A percentile compares a stretch with the other conserved stretches of the same genome.
phyloP scores from a whole-genome alignment of 2,329 filamentous ascomycete species.

The Aspergillus alliaceus region DNA sequence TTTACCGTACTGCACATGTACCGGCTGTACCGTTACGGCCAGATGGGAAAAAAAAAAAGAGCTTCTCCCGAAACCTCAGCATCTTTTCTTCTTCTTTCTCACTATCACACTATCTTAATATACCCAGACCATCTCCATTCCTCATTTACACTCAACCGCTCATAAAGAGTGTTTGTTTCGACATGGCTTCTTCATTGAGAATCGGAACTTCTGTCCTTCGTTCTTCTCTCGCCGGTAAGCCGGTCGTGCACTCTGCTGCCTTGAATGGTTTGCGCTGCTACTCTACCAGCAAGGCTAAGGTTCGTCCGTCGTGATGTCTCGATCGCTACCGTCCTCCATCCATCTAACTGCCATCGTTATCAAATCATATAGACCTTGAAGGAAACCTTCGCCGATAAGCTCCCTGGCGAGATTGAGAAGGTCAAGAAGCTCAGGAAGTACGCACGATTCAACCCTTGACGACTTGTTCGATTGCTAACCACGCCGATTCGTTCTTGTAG shows the following conservation, averaged over 20 bases:
- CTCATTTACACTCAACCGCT: conserved; percentile 33
- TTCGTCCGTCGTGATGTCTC: conserved; percentile 41
- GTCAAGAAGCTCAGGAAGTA: conserved; percentile 98
- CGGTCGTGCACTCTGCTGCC: conserved; percentile 67
- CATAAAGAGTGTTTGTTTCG: conserved; percentile 40
- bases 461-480: conserved; percentile 17
- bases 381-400: conserved; percentile 94
- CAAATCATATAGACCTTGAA: conserved; percentile 73
- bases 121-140: conserved; percentile 31
- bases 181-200: conserved; percentile 83
- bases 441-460: conserved; percentile 35
- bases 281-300: conserved; percentile 83
- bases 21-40: conserved; percentile 34
- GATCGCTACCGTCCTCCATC: conserved; percentile 25
- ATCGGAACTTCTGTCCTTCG: conserved; percentile 79
- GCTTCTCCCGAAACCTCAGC: conserved; percentile 26
- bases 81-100: conserved; percentile 31
- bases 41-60: conserved; percentile 37
- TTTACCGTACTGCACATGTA: conserved; percentile 27
- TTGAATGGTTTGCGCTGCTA: conserved; percentile 88
- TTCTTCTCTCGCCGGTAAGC: conserved; percentile 66
- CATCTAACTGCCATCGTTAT: conserved; percentile 26
- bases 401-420: conserved; percentile 97
- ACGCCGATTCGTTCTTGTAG: conserved; percentile 48
- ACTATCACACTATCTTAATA: conserved; percentile 37